Conservation (phyloP, 176 grass and related monocot species). For the Oryza meridionalis region DNA sequence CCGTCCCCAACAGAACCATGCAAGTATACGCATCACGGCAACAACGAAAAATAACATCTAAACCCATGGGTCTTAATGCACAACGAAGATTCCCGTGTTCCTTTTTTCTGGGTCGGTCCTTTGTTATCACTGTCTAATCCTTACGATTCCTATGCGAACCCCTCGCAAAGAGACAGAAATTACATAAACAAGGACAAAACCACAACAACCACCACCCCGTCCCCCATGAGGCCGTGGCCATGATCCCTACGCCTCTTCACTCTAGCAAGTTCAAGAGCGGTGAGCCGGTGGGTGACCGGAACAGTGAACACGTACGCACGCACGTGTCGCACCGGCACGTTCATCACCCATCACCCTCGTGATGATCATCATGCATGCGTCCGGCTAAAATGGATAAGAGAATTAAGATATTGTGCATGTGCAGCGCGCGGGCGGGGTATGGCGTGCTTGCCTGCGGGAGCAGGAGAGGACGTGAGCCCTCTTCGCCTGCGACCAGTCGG, state of each 20-base stretch:
- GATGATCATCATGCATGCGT: background rate
- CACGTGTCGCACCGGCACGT: background rate
- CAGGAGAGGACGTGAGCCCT: constrained; percentile 84
- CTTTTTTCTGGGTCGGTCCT: background rate
- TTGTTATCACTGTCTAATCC: constrained; percentile 24
- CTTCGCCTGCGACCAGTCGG: constrained; percentile 73
- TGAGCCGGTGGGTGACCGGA: too few relatives aligned
- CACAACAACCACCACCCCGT: background rate
- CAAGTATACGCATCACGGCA: background rate
- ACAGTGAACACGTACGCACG: background rate
- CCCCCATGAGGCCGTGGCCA: background rate
- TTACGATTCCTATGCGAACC: background rate
- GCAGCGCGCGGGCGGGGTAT: background rate
- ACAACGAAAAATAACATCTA: background rate
- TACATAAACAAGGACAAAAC: background rate
- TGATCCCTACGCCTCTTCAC: background rate
- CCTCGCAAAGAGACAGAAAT: constrained; percentile 5
- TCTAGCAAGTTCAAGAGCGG: constrained; percentile 9
- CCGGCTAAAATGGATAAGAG: background rate
- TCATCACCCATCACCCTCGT: background rate
- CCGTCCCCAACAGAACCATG: background rate
- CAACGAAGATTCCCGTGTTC: constrained; percentile 3
- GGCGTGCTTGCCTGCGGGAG: constrained; percentile 72
- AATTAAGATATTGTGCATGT: constrained; percentile 2
- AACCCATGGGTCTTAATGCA: background rate